Conservation (phyloP, 495 filamentous ascomycete genomes). For the Penicillium malachiteum region DNA sequence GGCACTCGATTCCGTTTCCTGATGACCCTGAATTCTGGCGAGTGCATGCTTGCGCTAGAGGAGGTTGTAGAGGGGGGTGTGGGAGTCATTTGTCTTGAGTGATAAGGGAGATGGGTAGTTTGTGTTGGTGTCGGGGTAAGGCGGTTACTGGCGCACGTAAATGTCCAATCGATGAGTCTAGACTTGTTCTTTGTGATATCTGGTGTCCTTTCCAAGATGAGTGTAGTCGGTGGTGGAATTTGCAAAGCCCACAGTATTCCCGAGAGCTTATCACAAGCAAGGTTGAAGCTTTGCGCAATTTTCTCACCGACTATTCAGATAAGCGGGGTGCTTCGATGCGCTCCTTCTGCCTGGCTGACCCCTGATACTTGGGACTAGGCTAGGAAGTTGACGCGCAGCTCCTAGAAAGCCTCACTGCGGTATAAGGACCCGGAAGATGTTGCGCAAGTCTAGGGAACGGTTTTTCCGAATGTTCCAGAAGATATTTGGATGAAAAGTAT, state of each 20-base stretch:
- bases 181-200: too few species aligned
- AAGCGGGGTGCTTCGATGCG: background rate
- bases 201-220: too few species aligned
- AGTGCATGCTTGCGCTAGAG: slow-evolving; percentile 70
- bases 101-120: background rate
- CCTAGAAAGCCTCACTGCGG: too few species aligned
- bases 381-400: too few species aligned
- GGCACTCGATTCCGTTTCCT: slow-evolving; percentile 94
- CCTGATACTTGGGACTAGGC: background rate
- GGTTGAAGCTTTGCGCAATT: background rate
- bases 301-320: background rate
- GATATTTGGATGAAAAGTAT: too few species aligned
- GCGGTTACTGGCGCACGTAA: too few species aligned
- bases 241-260: background rate
- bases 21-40: slow-evolving; percentile 87
- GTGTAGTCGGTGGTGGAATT: background rate
- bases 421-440: too few species aligned
- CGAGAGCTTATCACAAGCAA: background rate
- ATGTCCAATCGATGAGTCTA: too few species aligned
- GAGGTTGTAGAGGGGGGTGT: slow-evolving; percentile 87
- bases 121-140: background rate
- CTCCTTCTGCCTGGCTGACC: background rate
- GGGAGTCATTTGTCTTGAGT: slow-evolving; percentile 59
- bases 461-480: too few species aligned
- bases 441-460: too few species aligned